Base-by-base conservation (phyloP, 441 rosid species). In the Kokia cookei region DNA sequence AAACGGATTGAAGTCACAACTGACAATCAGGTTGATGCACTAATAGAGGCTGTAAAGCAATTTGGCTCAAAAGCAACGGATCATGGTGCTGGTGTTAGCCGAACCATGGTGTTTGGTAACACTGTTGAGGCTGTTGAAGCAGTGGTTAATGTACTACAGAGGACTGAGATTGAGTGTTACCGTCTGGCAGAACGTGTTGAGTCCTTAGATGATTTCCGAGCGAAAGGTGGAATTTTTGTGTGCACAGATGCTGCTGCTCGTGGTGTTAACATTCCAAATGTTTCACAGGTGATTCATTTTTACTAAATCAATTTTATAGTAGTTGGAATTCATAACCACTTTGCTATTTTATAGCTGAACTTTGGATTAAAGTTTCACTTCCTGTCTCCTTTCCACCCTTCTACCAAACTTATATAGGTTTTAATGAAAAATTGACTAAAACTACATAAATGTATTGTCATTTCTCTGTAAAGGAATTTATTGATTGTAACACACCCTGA, bases 161-260 rank as follows among this genome's bases (percentile, higher is more conserved):
- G 83, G 86, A 95, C 92, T 72, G 93, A 88, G 53, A 89, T 93
- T 73, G 84, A 82, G 62, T 91, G 98, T 80, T 89, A 79, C 68
- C 80, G 93, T 74, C 84, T 93, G 19, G 93, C 90, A 54, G 93
- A 91, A 47, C 93, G 98, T 79, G 86, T 96, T 64, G 79, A 86
- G 64, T 83, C 87, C 48, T 79, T 95, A 76, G 80, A 78, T 45
- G 85, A 80, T 80, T 95, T 95, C 79, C 86, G 78, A 82, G 95
- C 91, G 78, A 86, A 85, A 45, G 96, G 98, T 43, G 95, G 99
- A 77, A 81, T 91, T 67, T 85, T 95, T 75, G 93, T 93, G 5
- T 93, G 98, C 79, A 95, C 99, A 64, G 99, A 93, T 87, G 99
- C 99, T 4, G 99, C 97, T 71, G 94, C 99, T 13, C 95, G 99